Evolutionary conservation across 768 basidiomycete species (phyloP).

Genomic region (Roridomyces roridus): DNA sequence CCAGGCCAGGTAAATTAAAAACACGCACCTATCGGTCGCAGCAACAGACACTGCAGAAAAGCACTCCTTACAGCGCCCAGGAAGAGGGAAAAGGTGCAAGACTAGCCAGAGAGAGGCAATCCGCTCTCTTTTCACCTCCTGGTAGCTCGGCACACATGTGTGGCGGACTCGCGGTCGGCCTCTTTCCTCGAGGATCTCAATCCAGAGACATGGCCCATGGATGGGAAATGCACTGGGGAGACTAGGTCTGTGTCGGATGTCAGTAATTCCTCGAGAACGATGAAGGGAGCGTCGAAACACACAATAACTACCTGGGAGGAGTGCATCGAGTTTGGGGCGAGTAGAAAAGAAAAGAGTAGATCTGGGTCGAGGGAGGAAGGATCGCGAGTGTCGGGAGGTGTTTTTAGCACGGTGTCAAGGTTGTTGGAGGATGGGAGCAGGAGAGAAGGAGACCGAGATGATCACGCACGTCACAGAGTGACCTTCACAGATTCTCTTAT

Average conservation of each 20-base stretch:
- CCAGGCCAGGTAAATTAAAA: constrained; percentile 19
- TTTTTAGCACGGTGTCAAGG: not conserved
- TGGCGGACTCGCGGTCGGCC: not conserved
- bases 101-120: not conserved
- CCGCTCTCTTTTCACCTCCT: constrained; percentile 4
- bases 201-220: not conserved
- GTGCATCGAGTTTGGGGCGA: not conserved
- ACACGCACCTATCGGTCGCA: constrained; percentile 20
- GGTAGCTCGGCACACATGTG: not conserved
- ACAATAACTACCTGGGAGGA: not conserved
- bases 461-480: too few relatives aligned
- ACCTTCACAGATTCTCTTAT: too few relatives aligned
- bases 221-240: not conserved
- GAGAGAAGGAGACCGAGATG: too few relatives aligned
- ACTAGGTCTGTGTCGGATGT: not conserved
- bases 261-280: not conserved
- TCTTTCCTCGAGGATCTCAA: not conserved
- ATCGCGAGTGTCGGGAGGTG: not conserved
- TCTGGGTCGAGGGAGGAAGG: too few relatives aligned
- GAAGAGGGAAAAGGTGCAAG: not conserved
- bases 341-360: not conserved
- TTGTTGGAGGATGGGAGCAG: not conserved
- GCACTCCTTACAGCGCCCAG: not conserved
- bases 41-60: not conserved
- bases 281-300: not conserved